phyloP scores from a whole-genome alignment of 2,329 filamentous ascomycete species.

The Pseudocercospora pini-densiflorae region DNA sequence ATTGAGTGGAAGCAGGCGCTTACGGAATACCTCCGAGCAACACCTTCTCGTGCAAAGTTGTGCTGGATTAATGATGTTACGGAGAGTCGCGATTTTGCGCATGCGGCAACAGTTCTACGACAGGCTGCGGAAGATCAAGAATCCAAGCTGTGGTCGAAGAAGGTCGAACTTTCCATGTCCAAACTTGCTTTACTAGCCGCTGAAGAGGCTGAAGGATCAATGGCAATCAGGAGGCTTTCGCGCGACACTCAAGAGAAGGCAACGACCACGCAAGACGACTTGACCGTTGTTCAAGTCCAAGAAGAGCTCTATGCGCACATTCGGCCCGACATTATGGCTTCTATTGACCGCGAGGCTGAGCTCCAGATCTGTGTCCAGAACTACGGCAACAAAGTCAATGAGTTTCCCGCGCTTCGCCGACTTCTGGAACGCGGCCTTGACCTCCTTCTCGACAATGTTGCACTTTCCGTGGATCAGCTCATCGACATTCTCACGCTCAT shows the following conservation, averaged over 20 bases:
- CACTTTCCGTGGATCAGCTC: conserved; percentile 62
- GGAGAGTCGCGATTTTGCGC: conserved; percentile 73
- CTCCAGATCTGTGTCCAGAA: conserved; percentile 74
- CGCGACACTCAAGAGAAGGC: conserved; percentile 14
- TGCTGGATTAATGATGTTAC: conserved; percentile 95
- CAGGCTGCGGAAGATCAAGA: conserved; percentile 73
- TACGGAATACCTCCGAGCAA: conserved; percentile 76
- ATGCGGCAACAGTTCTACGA: conserved; percentile 73
- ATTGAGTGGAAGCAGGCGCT: conserved; percentile 70
- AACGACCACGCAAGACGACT: conserved; percentile 52
- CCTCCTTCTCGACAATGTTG: conserved; percentile 71
- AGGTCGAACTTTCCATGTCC: conserved; percentile 86
- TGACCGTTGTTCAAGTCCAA: conserved; percentile 77
- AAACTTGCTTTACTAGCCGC: conserved; percentile 76
- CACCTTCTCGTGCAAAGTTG: conserved; percentile 73
- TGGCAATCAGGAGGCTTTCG: conserved; percentile 2
- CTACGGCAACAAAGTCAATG: conserved; percentile 57
- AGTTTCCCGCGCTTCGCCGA: conserved; percentile 68
- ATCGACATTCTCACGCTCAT: conserved; percentile 84
- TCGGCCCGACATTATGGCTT: conserved; percentile 66
- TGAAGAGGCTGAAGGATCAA: conserved; percentile 42
- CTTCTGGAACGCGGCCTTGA: conserved; percentile 73
- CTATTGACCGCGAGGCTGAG: conserved; percentile 80
- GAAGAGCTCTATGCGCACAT: conserved; percentile 76
- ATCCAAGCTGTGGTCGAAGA: conserved; percentile 86